Evolutionary conservation across 805 yeast genomes (phyloP).

Genomic region (Kazachstania viticola): DNA sequence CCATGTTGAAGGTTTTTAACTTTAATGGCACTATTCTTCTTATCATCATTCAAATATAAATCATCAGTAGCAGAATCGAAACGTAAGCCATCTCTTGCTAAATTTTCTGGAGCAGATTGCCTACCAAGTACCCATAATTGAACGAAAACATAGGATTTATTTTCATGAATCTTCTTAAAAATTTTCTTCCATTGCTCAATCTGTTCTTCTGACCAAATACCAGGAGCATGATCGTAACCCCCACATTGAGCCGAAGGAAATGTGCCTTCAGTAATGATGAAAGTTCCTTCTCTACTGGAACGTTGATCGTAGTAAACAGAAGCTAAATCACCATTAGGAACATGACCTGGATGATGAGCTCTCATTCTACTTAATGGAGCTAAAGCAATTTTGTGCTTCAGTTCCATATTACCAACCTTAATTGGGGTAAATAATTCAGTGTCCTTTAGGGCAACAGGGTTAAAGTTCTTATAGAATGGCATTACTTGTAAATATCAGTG

Average conservation of each 20-base stretch:
- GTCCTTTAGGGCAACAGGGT: constrained; percentile 11
- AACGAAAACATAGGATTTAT: constrained; percentile 32
- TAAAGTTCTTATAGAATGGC: constrained; percentile 11
- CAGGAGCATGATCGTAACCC: constrained; percentile 34
- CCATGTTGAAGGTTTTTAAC: constrained; percentile 23
- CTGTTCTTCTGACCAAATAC: constrained; percentile 37
- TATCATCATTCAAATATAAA: constrained; percentile 24
- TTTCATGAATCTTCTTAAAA: constrained; percentile 37
- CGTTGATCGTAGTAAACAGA: constrained; percentile 44
- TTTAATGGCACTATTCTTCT: constrained; percentile 24
- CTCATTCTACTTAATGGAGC: constrained; percentile 35
- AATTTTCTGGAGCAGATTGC: constrained; percentile 29
- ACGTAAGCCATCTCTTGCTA: constrained; percentile 27
- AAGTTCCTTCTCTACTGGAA: constrained; percentile 42
- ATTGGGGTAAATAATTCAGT: constrained; percentile 16
- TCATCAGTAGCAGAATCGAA: constrained; percentile 31
- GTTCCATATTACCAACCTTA: constrained; percentile 28
- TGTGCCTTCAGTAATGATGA: constrained; percentile 49
- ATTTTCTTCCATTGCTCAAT: constrained; percentile 37
- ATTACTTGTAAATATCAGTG: constrained; percentile 5
- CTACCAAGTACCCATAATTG: constrained; percentile 43
- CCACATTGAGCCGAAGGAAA: constrained; percentile 32
- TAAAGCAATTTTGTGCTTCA: constrained; percentile 29
- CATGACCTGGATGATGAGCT: constrained; percentile 25
- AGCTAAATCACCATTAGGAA: constrained; percentile 32